Evolutionary conservation across 192 early-diverging fungal genomes (phyloP).

Genomic region (Polychytrium aggregatum): DNA sequence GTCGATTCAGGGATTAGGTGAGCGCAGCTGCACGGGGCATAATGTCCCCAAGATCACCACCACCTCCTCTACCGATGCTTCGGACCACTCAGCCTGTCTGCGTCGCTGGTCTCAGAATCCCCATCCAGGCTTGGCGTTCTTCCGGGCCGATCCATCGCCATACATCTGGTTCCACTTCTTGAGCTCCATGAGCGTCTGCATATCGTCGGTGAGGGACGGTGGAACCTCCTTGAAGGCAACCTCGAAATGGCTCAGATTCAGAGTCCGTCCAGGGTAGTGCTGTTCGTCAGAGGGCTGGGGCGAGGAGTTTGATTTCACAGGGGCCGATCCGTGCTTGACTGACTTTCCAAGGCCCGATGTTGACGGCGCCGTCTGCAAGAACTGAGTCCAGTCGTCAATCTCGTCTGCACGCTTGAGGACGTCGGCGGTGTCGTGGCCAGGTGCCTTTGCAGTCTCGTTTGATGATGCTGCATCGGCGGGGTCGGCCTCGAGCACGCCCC

Average conservation of each 20-base stretch:
- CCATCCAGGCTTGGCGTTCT: constrained; percentile 32
- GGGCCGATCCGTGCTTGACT: too few relatives aligned
- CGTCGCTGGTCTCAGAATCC: too few relatives aligned
- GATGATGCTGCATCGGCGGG: not conserved
- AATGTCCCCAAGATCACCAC: too few relatives aligned
- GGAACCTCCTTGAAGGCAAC: constrained; percentile 72
- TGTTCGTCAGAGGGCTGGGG: too few relatives aligned
- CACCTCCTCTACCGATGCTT: too few relatives aligned
- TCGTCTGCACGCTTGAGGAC: constrained; percentile 7
- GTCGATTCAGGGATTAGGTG: too few relatives aligned
- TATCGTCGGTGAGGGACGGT: constrained; percentile 80
- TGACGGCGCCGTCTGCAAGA: constrained; percentile 3
- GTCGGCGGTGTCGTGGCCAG: not conserved
- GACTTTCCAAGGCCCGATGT: too few relatives aligned
- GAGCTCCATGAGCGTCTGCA: constrained; percentile 77
- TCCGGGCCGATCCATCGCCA: constrained; percentile 59
- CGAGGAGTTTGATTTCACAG: too few relatives aligned
- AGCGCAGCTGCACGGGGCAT: too few relatives aligned
- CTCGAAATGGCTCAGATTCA: constrained; percentile 64
- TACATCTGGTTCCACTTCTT: constrained; percentile 83
- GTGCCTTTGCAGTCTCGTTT: constrained; percentile 2
- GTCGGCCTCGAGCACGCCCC: not conserved
- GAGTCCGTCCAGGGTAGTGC: too few relatives aligned
- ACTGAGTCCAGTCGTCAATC: constrained; percentile 21
- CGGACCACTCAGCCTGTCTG: too few relatives aligned